These are phyloP conservation scores for Tilletia caries DNA, from an alignment of 1,284 basidiomycete genomes.

Conservation along the genomic window DNA sequence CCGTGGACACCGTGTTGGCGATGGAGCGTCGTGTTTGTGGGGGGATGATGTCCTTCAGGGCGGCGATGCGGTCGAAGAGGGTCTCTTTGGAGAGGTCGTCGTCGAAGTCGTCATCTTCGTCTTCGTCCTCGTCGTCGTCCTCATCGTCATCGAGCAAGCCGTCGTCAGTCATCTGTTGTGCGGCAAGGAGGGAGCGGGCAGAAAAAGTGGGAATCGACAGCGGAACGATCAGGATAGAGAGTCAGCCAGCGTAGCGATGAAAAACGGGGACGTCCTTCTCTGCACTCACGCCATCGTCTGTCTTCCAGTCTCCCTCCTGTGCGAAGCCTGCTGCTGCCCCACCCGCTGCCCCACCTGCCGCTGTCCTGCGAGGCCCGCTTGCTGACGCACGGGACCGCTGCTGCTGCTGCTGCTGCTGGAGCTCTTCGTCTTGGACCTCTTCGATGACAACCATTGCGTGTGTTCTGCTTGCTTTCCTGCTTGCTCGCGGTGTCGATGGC, in stretches of 20 bases:
- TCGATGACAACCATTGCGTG: constrained; percentile 25
- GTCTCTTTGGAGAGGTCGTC: constrained; percentile 61
- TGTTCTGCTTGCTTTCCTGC: neutral
- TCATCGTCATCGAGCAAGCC: constrained; percentile 6
- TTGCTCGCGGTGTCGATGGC: no score
- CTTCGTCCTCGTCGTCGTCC: constrained; percentile 1
- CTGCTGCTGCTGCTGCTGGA: constrained; percentile 19
- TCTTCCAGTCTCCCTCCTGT: constrained; percentile 7
- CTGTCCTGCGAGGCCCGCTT: neutral
- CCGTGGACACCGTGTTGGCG: constrained; percentile 64
- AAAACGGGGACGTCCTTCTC: no score
- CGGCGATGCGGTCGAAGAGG: constrained; percentile 80
- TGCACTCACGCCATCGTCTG: constrained; percentile 2
- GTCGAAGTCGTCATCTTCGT: neutral
- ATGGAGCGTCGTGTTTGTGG: constrained; percentile 80
- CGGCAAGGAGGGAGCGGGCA: neutral
- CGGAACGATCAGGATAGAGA: no score
- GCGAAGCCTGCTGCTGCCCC: neutral
- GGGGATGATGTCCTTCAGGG: constrained; percentile 90
- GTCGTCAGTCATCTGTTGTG: neutral
- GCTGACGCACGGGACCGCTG: neutral
- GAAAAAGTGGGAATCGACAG: no score
- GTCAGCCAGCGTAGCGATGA: no score
- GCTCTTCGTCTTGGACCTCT: constrained; percentile 26
- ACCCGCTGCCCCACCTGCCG: neutral